Evolutionary conservation across 1,284 basidiomycete genomes (phyloP), one percentile per base, ranked within the genome.

Genomic region (Tilletia indica): DNA sequence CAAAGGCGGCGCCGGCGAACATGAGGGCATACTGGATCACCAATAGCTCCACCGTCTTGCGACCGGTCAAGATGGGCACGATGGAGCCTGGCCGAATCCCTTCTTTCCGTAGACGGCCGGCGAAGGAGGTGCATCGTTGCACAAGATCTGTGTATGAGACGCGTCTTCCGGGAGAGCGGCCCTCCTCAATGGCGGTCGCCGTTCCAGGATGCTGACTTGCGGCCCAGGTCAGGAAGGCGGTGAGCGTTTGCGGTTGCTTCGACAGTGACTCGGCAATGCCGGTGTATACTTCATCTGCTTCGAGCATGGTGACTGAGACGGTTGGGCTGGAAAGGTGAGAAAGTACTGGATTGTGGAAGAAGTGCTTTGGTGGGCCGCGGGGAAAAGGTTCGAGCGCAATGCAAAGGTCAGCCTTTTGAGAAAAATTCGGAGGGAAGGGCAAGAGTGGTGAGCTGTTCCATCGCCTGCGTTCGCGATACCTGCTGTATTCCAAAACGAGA

Each of bases 61-160:
- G 51, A n/a, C 51, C 51, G 51, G 51, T 54, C 19, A 54, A 25
- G 51, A 54, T 54, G 51, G 51, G 51, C 16, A 54, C 51, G 51
- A 54, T 54, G 11, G 51, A n/a, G 16, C 51, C 51, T 6, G 16
- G 51, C 51, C n/a, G 51, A 2, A 54, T 25, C 19, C 51, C 51
- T 54, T 19, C 11, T 8, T 54, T 54, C 6, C 19, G 16, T 8
- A 54, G 51, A 8, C 21, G 19, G 16, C 21, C 51, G 51, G 51
- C 51, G 51, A 54, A 19, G 16, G 51, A 19, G 8, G 19, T 54
- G 51, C 19, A 19, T 11, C 21, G 51, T 19, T 19, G 16, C 6
- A 54, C 19, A 25, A 54, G 19, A 25, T 19, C 51, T 8, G 51
- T n/a, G 51, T 54, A 54, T 11, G 51, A 54, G 51, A 54, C 51